Evolutionary conservation across 2,329 filamentous ascomycete species (phyloP).

Genomic region (Ramularia endophylla): DNA sequence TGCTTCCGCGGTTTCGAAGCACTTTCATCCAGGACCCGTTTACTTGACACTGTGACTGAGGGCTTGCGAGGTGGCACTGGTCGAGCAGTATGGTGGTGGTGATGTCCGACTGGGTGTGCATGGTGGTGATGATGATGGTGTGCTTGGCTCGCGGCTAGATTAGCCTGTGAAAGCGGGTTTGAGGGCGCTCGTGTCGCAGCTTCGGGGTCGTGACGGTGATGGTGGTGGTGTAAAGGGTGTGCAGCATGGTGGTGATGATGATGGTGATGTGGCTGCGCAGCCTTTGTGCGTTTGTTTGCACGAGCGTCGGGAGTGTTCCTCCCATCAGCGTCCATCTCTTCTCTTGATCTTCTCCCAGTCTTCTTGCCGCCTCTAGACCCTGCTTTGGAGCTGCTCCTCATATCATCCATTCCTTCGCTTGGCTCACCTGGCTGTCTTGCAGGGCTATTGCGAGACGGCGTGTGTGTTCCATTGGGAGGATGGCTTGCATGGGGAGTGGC

Average conservation of each 20-base stretch:
- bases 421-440: conserved; percentile 23
- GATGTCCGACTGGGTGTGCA: conserved; percentile 30
- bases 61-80: conserved; percentile 50
- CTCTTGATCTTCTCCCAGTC: conserved; percentile 63
- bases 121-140: conserved; percentile 31
- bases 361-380: conserved; percentile 42
- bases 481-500: conserved; percentile 42
- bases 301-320: conserved; percentile 41
- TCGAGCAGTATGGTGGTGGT: conserved; percentile 32
- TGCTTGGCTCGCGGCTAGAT: conserved; percentile 20
- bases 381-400: conserved; percentile 38
- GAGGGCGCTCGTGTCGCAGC: conserved; percentile 27
- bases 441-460: conserved; percentile 41
- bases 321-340: conserved; percentile 54
- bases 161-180: conserved; percentile 26
- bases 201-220: conserved; percentile 28
- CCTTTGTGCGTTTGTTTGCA: conserved; percentile 57
- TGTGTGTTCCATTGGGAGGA: conserved; percentile 47
- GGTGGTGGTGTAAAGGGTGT: conserved; percentile 43
- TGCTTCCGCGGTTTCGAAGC: conserved; percentile 67
- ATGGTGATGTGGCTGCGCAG: conserved; percentile 48
- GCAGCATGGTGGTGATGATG: conserved; percentile 48
- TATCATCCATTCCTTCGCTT: conserved; percentile 27
- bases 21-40: conserved; percentile 66
- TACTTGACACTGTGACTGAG: conserved; percentile 61